Base-by-base conservation (phyloP, 2,329 filamentous ascomycete genomes). In the Neopestalotiopsis rosae region DNA sequence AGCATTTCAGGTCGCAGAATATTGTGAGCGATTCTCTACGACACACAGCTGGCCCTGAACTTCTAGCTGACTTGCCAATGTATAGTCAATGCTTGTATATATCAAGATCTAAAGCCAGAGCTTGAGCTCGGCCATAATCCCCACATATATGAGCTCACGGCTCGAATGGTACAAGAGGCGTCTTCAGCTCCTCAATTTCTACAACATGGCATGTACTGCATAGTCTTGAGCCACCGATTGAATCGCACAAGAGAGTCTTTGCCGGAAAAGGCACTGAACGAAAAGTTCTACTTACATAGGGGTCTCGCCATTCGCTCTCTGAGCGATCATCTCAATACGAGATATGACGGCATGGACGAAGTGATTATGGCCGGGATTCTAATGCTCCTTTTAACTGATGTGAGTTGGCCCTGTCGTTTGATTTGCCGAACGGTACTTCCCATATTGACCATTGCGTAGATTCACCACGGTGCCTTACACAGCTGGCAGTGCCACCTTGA, bases 311-410 rank as follows among this genome's bases (percentile, higher is more conserved):
- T 80, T 64, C 75, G 74, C n/a, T 77, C 78, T 20, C 72, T 81
- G 12, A 76, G 73, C 40, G 69, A 75, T 7, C 73, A 75, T 12
- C 71, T 81, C 9, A 61, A 69, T 28, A 52, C 59, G 6, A 73
- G 73, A 38, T 49, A 74, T 7, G 73, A 69, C 6, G 67, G 72
- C 1, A 71, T 66, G 3, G 68, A 72, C 20, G 75, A 81, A 69
- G 67, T 74, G 17, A 68, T 77, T 12, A 68, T 81, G 69, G 77
- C 76, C 5, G 78, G 79, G 4, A 76, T 80, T 17, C 38, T 80
- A 17, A 77, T 73, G 2, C 72, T 80, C 20, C 59, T 80, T 10
- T 74, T 81, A 4, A 68, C 71, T 12, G 79, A 81, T 66, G 79
- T 80, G 67, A 71, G 78, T 74, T 28, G 24, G 24, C n/a, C 17